These are phyloP conservation scores for Saccharomycopsis crataegensis DNA, from an alignment of 1,139 yeast genomes.

Conservation along the genomic window DNA sequence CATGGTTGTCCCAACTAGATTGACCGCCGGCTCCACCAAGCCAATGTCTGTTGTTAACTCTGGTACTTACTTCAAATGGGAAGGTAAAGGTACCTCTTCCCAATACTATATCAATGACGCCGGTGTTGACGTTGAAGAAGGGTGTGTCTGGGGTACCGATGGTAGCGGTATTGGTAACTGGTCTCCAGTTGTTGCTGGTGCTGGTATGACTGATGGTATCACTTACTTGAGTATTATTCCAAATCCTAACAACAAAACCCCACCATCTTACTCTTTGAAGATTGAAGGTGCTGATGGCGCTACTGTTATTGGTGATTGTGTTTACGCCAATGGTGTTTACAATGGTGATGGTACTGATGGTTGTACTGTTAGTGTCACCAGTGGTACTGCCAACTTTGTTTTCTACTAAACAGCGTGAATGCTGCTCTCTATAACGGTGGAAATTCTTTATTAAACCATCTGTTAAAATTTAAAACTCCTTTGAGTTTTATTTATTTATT, in stretches of 20 bases:
- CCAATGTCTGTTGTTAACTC: conserved; percentile 63
- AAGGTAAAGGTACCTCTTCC: conserved; percentile 59
- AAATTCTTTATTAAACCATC: background rate
- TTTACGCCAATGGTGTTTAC: conserved; percentile 56
- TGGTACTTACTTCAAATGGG: conserved; percentile 56
- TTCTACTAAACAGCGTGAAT: conserved; percentile 34
- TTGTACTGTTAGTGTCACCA: conserved; percentile 66
- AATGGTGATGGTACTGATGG: conserved; percentile 63
- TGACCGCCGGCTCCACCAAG: conserved; percentile 47
- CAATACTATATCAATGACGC: conserved; percentile 80
- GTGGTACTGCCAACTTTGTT: conserved; percentile 64
- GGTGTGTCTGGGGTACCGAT: conserved; percentile 67
- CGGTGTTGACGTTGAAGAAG: conserved; percentile 64
- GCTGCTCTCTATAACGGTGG: background rate
- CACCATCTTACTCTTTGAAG: conserved; percentile 63
- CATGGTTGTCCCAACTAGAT: conserved; percentile 76
- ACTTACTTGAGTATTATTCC: conserved; percentile 74
- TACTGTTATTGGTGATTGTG: conserved; percentile 52
- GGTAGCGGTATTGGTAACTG: conserved; percentile 71
- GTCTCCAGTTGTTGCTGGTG: conserved; percentile 78
- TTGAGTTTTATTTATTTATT: background rate
- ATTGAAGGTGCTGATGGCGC: conserved; percentile 52
- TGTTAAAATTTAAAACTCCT: background rate
- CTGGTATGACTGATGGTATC: conserved; percentile 56
- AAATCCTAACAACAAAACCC: conserved; percentile 62